Evolutionary conservation across 768 basidiomycete species (phyloP), one percentile per base, ranked within the genome.

Genomic region (Phaeotremella skinneri): DNA sequence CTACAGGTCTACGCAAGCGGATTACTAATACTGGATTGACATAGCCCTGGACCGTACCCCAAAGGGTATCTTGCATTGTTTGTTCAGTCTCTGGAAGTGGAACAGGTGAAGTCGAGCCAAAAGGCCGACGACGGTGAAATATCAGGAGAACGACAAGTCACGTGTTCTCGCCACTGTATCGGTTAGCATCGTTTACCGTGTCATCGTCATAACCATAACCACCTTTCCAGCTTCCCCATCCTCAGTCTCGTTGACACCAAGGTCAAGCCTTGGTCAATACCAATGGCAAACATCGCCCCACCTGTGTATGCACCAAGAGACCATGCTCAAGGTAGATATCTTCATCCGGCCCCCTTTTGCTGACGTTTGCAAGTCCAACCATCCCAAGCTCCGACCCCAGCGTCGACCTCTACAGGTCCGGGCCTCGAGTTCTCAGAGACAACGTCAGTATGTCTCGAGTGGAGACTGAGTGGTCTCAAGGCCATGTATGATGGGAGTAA

Each of bases 391-490:
- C 47, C 52, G 43, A 39, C 25, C 14, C 25, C 52, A 31, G 6
- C 56, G 14, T 20, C 53, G 27, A 16, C 50, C 11, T 20, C 61
- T 26, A 52, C 54, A 16, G 4, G 62, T 2, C 26, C 58, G 6
- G 32, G 31, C 13, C 69, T 69, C 29, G 73, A 76, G 42, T 78
- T 74, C 55, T 55, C 64, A 31, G 76, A 78, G 64, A 74, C 72
- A 2, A 64, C 64, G 2, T 73, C 74, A 2, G 69, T 78, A 14
- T 73, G 68, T 20, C 71, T 80, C 32, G 89, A 91, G 77, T 92
- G 90, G 90, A 85, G 84, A 0, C 79, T 91, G 26, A 81, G 81
- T 30, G 85, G 84, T 2, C 80, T 91, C 57, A 87, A 85, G 74
- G 79, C 79, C 47, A 75, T 91, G 27, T 91, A 91, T 61, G 90